These are phyloP conservation scores for Chalaropsis ovoidea DNA, from an alignment of 2,329 filamentous ascomycete genomes.

Conservation along the genomic window DNA sequence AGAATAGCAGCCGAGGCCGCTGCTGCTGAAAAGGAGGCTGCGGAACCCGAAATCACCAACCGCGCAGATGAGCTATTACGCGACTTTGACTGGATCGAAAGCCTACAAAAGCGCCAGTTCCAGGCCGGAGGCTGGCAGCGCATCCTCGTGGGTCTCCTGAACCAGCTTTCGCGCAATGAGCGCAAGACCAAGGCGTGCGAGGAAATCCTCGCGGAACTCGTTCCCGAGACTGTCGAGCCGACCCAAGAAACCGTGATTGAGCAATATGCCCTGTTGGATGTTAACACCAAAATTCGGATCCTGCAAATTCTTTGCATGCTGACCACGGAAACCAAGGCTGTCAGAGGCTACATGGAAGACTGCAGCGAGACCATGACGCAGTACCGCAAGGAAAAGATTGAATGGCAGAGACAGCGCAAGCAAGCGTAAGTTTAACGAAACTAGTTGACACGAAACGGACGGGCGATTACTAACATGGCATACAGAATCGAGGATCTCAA, in stretches of 20 bases:
- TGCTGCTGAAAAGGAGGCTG: slow-evolving; percentile 41
- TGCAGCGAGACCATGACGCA: slow-evolving; percentile 91
- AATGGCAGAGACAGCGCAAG: slow-evolving; percentile 70
- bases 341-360: slow-evolving; percentile 81
- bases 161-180: slow-evolving; percentile 71
- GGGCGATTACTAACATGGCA: slow-evolving; percentile 29
- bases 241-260: slow-evolving; percentile 61
- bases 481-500: slow-evolving; percentile 59
- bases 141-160: slow-evolving; percentile 74
- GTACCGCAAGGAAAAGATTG: slow-evolving; percentile 91
- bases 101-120: slow-evolving; percentile 74
- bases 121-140: slow-evolving; percentile 81
- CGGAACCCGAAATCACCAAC: slow-evolving; percentile 46
- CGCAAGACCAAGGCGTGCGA: slow-evolving; percentile 63
- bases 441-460: not conserved
- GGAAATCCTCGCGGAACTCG: slow-evolving; percentile 67
- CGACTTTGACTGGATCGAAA: slow-evolving; percentile 73
- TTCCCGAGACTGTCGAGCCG: slow-evolving; percentile 65
- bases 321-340: slow-evolving; percentile 72
- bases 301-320: slow-evolving; percentile 81
- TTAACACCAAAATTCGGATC: slow-evolving; percentile 70
- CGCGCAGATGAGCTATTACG: slow-evolving; percentile 66
- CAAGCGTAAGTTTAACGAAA: slow-evolving; percentile 43
- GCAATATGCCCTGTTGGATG: slow-evolving; percentile 65
- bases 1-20: slow-evolving; percentile 51